A percentile compares a stretch with the other conserved stretches of the same genome.
phyloP scores from a whole-genome alignment of 345 rosid species.

The Bruguiera sexangula region DNA sequence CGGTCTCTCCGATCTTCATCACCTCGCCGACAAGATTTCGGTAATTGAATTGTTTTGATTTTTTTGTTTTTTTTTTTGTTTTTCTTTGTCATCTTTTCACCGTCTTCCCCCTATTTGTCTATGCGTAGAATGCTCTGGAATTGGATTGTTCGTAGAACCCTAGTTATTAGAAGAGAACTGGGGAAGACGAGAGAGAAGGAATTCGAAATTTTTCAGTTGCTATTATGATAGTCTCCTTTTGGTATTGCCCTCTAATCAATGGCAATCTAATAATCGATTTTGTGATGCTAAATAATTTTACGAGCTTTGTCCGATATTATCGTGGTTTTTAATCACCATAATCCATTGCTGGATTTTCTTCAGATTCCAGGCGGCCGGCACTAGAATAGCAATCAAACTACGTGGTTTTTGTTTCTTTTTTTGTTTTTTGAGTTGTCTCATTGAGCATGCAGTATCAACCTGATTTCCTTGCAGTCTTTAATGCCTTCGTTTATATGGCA shows the following conservation, averaged over 20 bases:
- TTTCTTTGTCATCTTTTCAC: neutral
- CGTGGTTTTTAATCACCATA: too few species aligned
- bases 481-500: too few species aligned
- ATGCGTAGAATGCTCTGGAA: neutral
- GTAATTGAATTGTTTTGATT: constrained; percentile 22
- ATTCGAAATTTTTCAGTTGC: neutral
- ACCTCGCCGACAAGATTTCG: constrained; percentile 74
- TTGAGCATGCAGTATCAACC: too few species aligned
- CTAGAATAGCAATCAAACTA: too few species aligned
- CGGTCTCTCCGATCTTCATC: constrained; percentile 65
- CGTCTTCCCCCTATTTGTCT: too few species aligned
- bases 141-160: neutral
- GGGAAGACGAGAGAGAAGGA: neutral
- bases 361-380: too few species aligned
- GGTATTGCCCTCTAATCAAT: neutral
- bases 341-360: too few species aligned
- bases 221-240: neutral
- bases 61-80: neutral
- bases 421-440: too few species aligned
- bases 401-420: too few species aligned
- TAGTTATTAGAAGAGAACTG: neutral
- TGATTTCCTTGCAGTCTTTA: too few species aligned
- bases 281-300: neutral
- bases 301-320: neutral
- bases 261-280: neutral